These are phyloP conservation scores for Ganoderma meredithae DNA, from an alignment of 1,284 basidiomycete species.

Conservation along the genomic window DNA sequence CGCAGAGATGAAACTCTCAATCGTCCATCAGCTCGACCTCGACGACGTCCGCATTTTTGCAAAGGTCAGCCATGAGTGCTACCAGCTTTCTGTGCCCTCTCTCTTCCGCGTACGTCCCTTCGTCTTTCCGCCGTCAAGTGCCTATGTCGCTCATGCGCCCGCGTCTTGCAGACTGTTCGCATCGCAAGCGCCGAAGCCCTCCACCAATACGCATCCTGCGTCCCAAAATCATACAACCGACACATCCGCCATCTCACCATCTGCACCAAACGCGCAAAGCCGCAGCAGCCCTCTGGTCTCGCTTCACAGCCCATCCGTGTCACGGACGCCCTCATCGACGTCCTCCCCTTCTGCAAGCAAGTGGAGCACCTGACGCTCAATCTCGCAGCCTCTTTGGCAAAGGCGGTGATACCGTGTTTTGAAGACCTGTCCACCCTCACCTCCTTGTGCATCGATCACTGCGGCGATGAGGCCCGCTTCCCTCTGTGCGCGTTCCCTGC, in stretches of 20 bases:
- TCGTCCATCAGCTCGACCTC: constrained; percentile 58
- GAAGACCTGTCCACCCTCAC: constrained; percentile 51
- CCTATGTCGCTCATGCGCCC: constrained; percentile 7
- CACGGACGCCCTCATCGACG: constrained; percentile 55
- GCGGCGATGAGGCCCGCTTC: constrained; percentile 54
- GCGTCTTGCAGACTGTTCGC: constrained; percentile 47
- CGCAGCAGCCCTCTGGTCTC: constrained; percentile 16
- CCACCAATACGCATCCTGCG: constrained; percentile 58
- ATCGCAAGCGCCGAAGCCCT: constrained; percentile 56
- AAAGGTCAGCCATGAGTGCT: constrained; percentile 53
- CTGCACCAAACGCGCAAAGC: constrained; percentile 48
- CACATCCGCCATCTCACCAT: constrained; percentile 65
- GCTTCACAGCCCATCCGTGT: constrained; percentile 28
- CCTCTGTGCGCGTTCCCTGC: constrained; percentile 61
- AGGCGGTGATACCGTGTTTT: constrained; percentile 61
- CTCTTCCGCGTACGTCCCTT: constrained; percentile 59
- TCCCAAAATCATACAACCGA: constrained; percentile 60
- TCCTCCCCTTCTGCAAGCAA: constrained; percentile 58
- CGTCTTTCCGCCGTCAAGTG: constrained; percentile 3
- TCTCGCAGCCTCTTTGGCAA: constrained; percentile 60
- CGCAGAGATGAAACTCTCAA: constrained; percentile 66
- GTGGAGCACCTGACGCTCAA: constrained; percentile 59
- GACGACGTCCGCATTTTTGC: constrained; percentile 51
- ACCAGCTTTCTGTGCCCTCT: constrained; percentile 61
- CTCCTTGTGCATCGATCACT: constrained; percentile 63